Conservation (phyloP, 768 basidiomycete genomes). For the Tulasnella sp. region DNA sequence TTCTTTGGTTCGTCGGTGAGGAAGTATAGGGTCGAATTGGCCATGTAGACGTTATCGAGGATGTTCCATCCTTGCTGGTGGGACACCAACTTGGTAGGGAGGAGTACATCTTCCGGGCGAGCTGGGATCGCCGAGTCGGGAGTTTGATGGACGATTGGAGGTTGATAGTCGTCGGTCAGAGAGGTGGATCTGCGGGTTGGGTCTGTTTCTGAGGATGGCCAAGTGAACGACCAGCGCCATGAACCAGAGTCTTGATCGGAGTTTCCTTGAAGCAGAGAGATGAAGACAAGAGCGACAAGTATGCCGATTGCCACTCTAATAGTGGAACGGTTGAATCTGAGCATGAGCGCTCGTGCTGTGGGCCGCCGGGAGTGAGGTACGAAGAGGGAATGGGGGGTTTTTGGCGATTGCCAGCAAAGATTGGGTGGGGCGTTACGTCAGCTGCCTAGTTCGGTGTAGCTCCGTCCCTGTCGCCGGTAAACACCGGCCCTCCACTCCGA, state of each 20-base stretch:
- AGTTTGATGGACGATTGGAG: background rate
- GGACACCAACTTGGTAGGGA: constrained; percentile 59
- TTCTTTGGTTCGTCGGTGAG: constrained; percentile 52
- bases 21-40: constrained; percentile 55
- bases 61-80: constrained; percentile 59
- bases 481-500: background rate
- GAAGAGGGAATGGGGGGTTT: background rate
- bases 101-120: constrained; percentile 38
- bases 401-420: background rate
- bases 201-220: background rate
- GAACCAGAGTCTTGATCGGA: background rate
- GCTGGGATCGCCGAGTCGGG: background rate
- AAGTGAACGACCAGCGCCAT: background rate
- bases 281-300: background rate
- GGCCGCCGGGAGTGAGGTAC: background rate
- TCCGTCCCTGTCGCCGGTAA: background rate
- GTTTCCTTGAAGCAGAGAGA: background rate
- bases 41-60: constrained; percentile 46
- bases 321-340: background rate
- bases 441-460: background rate
- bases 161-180: background rate
- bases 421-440: background rate
- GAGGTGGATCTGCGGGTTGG: background rate
- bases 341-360: background rate
- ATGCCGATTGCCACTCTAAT: background rate